phyloP scores from a whole-genome alignment of 805 yeast genomes.

The Zygosaccharomyces bisporus region DNA sequence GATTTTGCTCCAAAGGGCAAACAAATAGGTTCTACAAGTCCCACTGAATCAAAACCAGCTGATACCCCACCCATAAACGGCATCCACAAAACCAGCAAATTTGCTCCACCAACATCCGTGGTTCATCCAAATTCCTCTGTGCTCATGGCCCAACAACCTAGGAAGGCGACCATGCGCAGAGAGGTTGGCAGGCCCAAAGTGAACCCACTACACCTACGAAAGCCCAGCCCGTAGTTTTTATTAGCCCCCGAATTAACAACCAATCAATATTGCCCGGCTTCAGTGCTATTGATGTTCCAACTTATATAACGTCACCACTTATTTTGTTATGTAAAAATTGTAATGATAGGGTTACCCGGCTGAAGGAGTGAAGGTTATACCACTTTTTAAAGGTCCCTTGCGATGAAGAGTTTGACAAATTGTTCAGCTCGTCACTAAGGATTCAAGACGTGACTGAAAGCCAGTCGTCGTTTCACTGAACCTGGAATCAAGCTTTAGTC shows the following conservation, averaged over 20 bases:
- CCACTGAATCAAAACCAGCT: not conserved
- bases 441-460: constrained; percentile 2
- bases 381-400: constrained; percentile 3
- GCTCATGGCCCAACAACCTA: constrained; percentile 8
- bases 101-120: constrained; percentile 28
- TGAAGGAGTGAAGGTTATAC: not conserved
- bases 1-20: constrained; percentile 36
- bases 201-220: constrained; percentile 18
- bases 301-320: not conserved
- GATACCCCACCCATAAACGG: not conserved
- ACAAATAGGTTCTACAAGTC: constrained; percentile 13
- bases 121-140: constrained; percentile 26
- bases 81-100: constrained; percentile 10
- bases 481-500: not conserved
- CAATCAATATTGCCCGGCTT: not conserved
- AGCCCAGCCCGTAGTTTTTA: constrained; percentile 10
- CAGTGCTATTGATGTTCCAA: too few species aligned
- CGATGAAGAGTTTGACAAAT: constrained; percentile 2
- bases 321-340: not conserved
- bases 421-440: constrained; percentile 4
- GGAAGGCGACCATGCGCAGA: constrained; percentile 17
- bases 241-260: not conserved
- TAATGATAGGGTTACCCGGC: constrained; percentile 2
- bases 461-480: constrained; percentile 1
- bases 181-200: constrained; percentile 36